Conservation (phyloP, 2,329 filamentous ascomycete species). For the Botrytis fragariae region DNA sequence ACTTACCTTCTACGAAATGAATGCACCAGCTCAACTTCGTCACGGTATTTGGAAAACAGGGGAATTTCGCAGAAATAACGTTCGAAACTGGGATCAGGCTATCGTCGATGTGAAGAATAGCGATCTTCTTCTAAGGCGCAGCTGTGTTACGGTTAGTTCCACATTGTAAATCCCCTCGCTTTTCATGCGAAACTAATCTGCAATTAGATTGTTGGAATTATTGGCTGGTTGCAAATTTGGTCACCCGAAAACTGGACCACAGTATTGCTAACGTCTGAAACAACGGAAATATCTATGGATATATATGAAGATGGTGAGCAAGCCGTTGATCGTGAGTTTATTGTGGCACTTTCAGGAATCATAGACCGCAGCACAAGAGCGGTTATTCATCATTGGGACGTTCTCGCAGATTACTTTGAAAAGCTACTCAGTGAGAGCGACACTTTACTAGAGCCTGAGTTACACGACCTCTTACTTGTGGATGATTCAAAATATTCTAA, state of each 20-base stretch:
- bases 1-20: not conserved
- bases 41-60: not conserved
- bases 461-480: not conserved
- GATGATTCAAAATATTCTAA: not conserved
- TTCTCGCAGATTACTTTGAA: not conserved
- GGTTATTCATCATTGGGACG: not conserved
- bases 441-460: not conserved
- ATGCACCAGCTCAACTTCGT: rapidly evolving
- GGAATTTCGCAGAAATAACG: not conserved
- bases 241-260: not conserved
- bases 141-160: not conserved
- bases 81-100: too few species aligned
- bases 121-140: not conserved
- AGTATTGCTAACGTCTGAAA: not conserved
- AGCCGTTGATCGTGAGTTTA: not conserved
- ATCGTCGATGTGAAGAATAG: rapidly evolving
- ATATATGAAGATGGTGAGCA: not conserved
- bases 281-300: rapidly evolving
- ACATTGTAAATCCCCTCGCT: not conserved
- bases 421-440: not conserved
- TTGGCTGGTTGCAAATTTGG: rapidly evolving
- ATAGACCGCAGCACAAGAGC: not conserved
- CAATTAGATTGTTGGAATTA: not conserved
- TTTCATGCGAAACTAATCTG: not conserved
- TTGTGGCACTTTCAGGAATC: not conserved